These are phyloP conservation scores for Malassezia japonica DNA, from an alignment of 1,284 basidiomycete genomes.

Conservation along the genomic window DNA sequence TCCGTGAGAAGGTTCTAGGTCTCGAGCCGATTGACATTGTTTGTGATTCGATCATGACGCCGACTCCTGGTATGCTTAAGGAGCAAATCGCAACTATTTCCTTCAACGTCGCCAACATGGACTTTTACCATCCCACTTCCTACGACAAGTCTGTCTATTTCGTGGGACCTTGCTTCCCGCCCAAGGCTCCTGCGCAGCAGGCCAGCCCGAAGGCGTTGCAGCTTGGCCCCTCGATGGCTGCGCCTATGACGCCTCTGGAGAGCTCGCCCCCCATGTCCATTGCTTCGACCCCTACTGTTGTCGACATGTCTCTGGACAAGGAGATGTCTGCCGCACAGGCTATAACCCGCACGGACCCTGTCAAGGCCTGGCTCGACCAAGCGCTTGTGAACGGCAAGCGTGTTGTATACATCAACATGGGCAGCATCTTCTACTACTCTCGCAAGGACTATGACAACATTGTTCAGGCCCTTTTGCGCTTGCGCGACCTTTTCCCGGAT, in stretches of 20 bases:
- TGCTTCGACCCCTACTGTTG: constrained; percentile 10
- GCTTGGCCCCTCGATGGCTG: background rate
- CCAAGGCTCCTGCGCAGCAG: constrained; percentile 18
- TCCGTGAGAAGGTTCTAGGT: constrained; percentile 18
- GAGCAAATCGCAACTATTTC: constrained; percentile 21
- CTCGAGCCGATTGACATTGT: constrained; percentile 20
- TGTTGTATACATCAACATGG: constrained; percentile 43
- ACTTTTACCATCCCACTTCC: constrained; percentile 14
- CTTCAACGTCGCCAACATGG: constrained; percentile 23
- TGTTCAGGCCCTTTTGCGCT: constrained; percentile 22
- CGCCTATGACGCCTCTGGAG: constrained; percentile 8
- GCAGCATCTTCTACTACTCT: constrained; percentile 39
- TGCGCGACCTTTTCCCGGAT: constrained; percentile 21
- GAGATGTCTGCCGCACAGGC: background rate
- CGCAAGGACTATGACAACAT: constrained; percentile 26
- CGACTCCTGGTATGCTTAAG: constrained; percentile 18
- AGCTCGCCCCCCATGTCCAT: constrained; percentile 1
- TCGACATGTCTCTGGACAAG: constrained; percentile 19
- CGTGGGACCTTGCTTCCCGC: constrained; percentile 21
- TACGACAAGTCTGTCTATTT: constrained; percentile 22
- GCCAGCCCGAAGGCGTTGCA: constrained; percentile 13
- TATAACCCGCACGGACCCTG: constrained; percentile 3
- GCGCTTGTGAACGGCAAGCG: constrained; percentile 22
- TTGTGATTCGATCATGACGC: constrained; percentile 24
- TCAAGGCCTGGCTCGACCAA: constrained; percentile 26